Evolutionary conservation across 148 eudicot genomes (phyloP), one percentile per base, ranked within the genome.

Genomic region (Amaranthus cruentus): DNA sequence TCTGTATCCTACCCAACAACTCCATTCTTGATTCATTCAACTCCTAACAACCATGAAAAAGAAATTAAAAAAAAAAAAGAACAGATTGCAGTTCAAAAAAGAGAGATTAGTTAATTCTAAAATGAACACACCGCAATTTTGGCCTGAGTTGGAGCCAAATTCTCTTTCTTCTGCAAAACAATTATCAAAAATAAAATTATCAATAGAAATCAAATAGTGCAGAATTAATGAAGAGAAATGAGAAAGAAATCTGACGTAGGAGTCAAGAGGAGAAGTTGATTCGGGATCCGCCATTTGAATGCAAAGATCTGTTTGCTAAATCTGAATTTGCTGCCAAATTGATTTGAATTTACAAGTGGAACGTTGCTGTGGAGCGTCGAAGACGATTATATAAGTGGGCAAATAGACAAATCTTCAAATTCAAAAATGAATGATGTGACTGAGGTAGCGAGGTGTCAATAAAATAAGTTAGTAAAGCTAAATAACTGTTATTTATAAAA

Each of bases 21-120:
- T 93, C 97, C 43, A 83, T 76, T 76, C 97, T 83, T 44, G 95
- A 91, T 72, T 89, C 91, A 60, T 59, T 84, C 85, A 93, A 67
- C 72, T 90, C 96, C 94, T 93, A 70, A 7, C 57, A 3, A 11
- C 6, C 15, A 56, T 47, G 71, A 77, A 69, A 51, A 64, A 4
- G 18, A 60, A 43, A 47, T 54, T 11, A 42, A 28, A 49, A 15
- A 4, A 15, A 13, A 9, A n/a, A 6, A 44, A 9, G 47, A 3
- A 42, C 11, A 14, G 47, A 46, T 38, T 14, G 50, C 50, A 38
- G 6, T 28, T 28, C 38, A 50, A 61, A 4, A 60, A 55, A 13
- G 51, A 28, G 38, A 28, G 38, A 28, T 28, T 28, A 28, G 2
- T 28, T 28, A 28, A 28, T 28, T 28, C 38, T 28, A 28, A 28